Evolutionary conservation across 176 grass and related monocot species (phyloP).

Genomic region (Aegilops speltoides): DNA sequence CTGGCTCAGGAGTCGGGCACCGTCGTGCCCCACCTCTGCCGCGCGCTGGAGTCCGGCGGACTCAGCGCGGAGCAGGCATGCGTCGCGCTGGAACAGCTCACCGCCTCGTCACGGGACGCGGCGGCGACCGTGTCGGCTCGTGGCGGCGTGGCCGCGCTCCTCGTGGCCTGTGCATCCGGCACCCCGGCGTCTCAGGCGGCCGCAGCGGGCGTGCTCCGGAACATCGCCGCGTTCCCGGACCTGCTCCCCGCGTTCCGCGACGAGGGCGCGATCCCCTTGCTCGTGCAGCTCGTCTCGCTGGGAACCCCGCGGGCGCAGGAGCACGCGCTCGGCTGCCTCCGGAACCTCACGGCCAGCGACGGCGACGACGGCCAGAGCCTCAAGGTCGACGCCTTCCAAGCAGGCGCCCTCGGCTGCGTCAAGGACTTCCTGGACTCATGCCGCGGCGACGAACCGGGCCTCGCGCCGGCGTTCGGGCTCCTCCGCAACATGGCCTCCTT

Average conservation of each 20-base stretch:
- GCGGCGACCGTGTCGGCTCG: conserved; percentile 44
- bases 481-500: conserved; percentile 67
- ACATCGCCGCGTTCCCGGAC: conserved; percentile 52
- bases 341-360: conserved; percentile 49
- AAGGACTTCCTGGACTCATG: conserved; percentile 59
- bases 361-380: conserved; percentile 54
- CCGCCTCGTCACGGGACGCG: conserved; percentile 45
- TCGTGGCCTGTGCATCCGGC: conserved; percentile 49
- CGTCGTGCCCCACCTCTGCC: conserved; percentile 47
- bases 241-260: conserved; percentile 55
- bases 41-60: conserved; percentile 40
- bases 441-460: conserved; percentile 37
- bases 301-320: conserved; percentile 66
- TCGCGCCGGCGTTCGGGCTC: conserved; percentile 62
- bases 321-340: conserved; percentile 64
- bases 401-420: conserved; percentile 57
- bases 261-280: conserved; percentile 51
- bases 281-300: conserved; percentile 52
- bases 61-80: conserved; percentile 42
- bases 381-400: conserved; percentile 74
- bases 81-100: conserved; percentile 48
- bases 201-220: conserved; percentile 59
- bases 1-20: conserved; percentile 32
- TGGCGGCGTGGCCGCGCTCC: conserved; percentile 66
- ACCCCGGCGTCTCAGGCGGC: conserved; percentile 63